phyloP scores from a whole-genome alignment of 2,329 filamentous ascomycete species.

The Stagonosporopsis tanaceti region DNA sequence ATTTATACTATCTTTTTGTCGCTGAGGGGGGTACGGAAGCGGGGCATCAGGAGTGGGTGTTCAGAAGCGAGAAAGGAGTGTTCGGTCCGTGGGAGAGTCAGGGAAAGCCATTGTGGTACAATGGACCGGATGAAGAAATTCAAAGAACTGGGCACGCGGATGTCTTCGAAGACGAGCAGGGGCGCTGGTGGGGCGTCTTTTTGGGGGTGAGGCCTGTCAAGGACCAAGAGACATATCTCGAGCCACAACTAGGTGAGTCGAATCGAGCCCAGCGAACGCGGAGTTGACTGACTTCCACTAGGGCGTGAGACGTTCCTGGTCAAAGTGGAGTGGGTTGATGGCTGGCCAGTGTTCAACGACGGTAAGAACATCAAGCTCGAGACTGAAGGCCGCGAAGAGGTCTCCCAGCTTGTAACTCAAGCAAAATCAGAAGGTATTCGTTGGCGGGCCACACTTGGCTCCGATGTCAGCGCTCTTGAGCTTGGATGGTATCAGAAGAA shows the following conservation, averaged over 20 bases:
- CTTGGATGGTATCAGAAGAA: slow-evolving; percentile 55
- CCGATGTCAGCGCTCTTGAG: slow-evolving; percentile 41
- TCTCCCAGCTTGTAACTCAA: background rate
- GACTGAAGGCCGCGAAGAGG: slow-evolving; percentile 42
- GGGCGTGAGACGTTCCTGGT: slow-evolving; percentile 62
- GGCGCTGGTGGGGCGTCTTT: slow-evolving; percentile 49
- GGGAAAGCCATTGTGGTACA: slow-evolving; percentile 46
- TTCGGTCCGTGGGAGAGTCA: slow-evolving; percentile 48
- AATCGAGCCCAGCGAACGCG: no score
- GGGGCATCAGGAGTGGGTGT: slow-evolving; percentile 58
- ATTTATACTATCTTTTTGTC: slow-evolving; percentile 38
- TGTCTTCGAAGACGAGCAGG: slow-evolving; percentile 33
- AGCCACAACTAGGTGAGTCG: slow-evolving; percentile 14
- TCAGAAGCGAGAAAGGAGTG: slow-evolving; percentile 56
- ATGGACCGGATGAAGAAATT: slow-evolving; percentile 43
- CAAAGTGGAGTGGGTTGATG: slow-evolving; percentile 59
- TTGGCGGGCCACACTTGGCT: slow-evolving; percentile 39
- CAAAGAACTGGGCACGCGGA: slow-evolving; percentile 40
- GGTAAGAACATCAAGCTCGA: slow-evolving; percentile 53
- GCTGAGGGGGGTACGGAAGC: slow-evolving; percentile 49
- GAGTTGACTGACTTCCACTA: slow-evolving; percentile 15
- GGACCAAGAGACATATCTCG: slow-evolving; percentile 12
- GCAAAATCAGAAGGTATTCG: slow-evolving; percentile 5
- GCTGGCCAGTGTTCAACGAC: slow-evolving; percentile 62
- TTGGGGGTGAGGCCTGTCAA: slow-evolving; percentile 30